Conservation (phyloP, 2,329 filamentous ascomycete genomes). For the Fusarium continuum region DNA sequence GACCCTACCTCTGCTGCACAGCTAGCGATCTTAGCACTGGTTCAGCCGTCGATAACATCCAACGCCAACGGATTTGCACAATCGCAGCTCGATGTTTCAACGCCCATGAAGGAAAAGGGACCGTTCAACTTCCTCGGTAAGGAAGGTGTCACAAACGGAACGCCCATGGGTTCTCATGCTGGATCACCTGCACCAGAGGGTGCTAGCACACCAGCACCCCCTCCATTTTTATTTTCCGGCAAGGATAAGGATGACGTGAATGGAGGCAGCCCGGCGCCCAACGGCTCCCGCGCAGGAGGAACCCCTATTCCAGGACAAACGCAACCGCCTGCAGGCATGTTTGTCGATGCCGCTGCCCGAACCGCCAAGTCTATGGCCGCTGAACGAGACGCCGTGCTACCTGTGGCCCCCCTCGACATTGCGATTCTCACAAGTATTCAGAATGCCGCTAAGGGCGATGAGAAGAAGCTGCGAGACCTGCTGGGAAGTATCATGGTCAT, state of each 20-base stretch:
- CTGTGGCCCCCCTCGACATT: slow-evolving; percentile 83
- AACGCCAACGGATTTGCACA: slow-evolving; percentile 55
- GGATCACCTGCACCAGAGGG: slow-evolving; percentile 88
- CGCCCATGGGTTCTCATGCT: slow-evolving; percentile 85
- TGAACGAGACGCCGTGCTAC: slow-evolving; percentile 82
- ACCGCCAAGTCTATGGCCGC: slow-evolving; percentile 64
- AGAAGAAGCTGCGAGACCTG: slow-evolving; percentile 92
- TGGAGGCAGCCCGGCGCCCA: slow-evolving; percentile 63
- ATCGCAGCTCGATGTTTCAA: slow-evolving; percentile 60
- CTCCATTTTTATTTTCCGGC: slow-evolving; percentile 64
- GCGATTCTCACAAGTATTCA: slow-evolving; percentile 91
- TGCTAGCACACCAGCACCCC: slow-evolving; percentile 70
- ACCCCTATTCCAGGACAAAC: slow-evolving; percentile 52
- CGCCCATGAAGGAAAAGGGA: slow-evolving; percentile 69
- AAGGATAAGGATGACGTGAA: slow-evolving; percentile 55
- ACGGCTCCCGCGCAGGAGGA: slow-evolving; percentile 60
- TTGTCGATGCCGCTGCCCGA: slow-evolving; percentile 62
- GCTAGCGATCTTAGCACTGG: slow-evolving; percentile 68
- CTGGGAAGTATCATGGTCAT: slow-evolving; percentile 90
- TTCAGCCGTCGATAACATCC: slow-evolving; percentile 66
- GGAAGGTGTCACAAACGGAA: slow-evolving; percentile 77
- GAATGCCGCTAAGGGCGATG: slow-evolving; percentile 86
- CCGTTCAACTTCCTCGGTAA: slow-evolving; percentile 74
- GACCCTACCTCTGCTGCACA: slow-evolving; percentile 90
- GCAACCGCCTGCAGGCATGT: slow-evolving; percentile 56